Base-by-base conservation (phyloP, 169 alveolate genomes). In the Eimeria acervulina region DNA sequence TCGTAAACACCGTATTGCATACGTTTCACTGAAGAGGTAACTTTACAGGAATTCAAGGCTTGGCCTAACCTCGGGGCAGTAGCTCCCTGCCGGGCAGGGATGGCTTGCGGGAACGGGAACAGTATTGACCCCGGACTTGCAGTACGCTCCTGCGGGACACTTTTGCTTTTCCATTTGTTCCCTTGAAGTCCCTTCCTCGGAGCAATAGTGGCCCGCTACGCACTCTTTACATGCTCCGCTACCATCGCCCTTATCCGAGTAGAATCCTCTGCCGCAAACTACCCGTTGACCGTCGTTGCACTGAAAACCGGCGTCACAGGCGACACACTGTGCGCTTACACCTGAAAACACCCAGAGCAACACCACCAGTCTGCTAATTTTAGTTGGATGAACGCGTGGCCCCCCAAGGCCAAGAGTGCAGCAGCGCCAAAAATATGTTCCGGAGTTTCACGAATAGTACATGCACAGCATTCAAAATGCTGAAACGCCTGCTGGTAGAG, bases 131-230 rank as follows among this genome's bases (percentile, higher is more conserved):
- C 93, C 93, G 10, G 55, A 80, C 21, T 33, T n/a, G 81, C 93
- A 85, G 47, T 55, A 85, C 44, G 80, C 80, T 19, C 93, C 93
- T 55, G 80, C 93, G n/a, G 93, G 93, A 44, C 93, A 85, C 80
- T 36, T 59, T 42, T 85, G 93, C 93, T 85, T 59, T n/a, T 85
- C 80, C 93, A 85, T 85, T 40, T 61, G 55, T 36, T 85, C 81
- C 3, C n/a, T 36, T 55, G 81, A 36, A 31, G 93, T 85, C 31
- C 40, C 93, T 36, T 85, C 93, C 40, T 85, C 80, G 38, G 81
- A 85, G 80, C 93, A 85, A 42, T 85, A 85, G 68, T 61, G 93
- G 13, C 93, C 93, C 0, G 93, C 93, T 26, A 8, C 17, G 81
- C 93, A 85, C 81, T 33, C 10, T n/a, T 36, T 21, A 40, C 93